These are phyloP conservation scores for Podila horticola DNA, from an alignment of 192 early-diverging fungal species.

Conservation along the genomic window DNA sequence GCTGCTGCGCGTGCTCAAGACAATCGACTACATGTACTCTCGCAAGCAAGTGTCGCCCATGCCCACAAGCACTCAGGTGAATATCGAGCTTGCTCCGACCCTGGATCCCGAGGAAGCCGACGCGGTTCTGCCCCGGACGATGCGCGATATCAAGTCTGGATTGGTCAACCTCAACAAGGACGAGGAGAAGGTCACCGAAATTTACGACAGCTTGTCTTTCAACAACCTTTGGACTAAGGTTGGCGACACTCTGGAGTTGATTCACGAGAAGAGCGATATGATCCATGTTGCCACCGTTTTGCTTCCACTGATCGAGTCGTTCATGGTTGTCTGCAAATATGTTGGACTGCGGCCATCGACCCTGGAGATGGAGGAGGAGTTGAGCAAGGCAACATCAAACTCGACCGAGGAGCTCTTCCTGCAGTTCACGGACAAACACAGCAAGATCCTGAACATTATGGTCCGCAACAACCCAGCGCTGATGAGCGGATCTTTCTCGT, in stretches of 20 bases:
- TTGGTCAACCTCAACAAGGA: conserved; percentile 49
- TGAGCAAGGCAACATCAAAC: conserved; percentile 26
- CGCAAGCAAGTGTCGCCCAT: conserved; percentile 48
- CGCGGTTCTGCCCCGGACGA: conserved; percentile 42
- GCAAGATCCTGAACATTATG: conserved; percentile 97
- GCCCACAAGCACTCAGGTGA: conserved; percentile 55
- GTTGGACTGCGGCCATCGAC: conserved; percentile 62
- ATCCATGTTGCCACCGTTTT: conserved; percentile 92
- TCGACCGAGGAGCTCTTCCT: conserved; percentile 81
- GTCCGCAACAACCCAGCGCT: conserved; percentile 96
- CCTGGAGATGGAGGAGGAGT: conserved; percentile 44
- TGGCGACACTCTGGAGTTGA: conserved; percentile 76
- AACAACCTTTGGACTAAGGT: conserved; percentile 81
- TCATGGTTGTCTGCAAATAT: conserved; percentile 98
- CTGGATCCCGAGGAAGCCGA: conserved; percentile 55
- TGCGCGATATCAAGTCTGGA: conserved; percentile 50
- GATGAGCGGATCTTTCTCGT: conserved; percentile 96
- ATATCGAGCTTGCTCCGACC: conserved; percentile 54
- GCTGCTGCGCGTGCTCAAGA: conserved; percentile 92
- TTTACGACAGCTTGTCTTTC: conserved; percentile 65
- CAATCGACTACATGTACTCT: conserved; percentile 89
- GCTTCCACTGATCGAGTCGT: conserved; percentile 94
- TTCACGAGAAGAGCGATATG: conserved; percentile 82
- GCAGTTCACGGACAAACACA: conserved; percentile 91
- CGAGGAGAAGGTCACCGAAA: conserved; percentile 59